Percentiles rank a stretch among this genome's conserved stretches.
Conservation (phyloP, 192 early-diverging fungal genomes). For the Entomortierella lignicola region DNA sequence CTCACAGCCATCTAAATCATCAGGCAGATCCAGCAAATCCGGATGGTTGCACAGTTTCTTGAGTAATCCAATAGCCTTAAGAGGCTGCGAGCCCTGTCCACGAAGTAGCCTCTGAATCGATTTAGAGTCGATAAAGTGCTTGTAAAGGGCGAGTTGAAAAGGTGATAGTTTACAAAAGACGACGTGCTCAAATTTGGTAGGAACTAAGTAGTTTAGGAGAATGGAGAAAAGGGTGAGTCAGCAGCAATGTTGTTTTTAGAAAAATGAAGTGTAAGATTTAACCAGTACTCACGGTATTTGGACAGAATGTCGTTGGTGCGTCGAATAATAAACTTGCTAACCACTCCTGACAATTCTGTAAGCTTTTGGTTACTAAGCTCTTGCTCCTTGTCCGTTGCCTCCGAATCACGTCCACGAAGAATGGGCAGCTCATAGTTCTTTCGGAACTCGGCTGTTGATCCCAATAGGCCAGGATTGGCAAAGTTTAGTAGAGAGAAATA, state of each 20-base stretch:
- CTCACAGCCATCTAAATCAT: slow-evolving; percentile 70
- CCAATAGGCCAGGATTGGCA: slow-evolving; percentile 92
- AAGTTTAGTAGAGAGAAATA: slow-evolving; percentile 97
- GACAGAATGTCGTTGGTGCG: slow-evolving; percentile 95
- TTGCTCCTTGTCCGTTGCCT: slow-evolving; percentile 85
- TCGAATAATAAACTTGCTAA: slow-evolving; percentile 96
- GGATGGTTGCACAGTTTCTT: slow-evolving; percentile 99
- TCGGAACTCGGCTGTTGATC: slow-evolving; percentile 89
- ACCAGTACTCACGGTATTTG: slow-evolving; percentile 86
- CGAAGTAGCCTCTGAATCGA: slow-evolving; percentile 78
- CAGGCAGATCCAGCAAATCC: slow-evolving; percentile 78
- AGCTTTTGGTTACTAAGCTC: slow-evolving; percentile 86
- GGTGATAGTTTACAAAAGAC: slow-evolving; percentile 91
- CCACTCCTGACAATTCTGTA: slow-evolving; percentile 83
- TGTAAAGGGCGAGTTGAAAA: slow-evolving; percentile 86
- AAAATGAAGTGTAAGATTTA: neutral
- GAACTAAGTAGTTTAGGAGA: slow-evolving; percentile 68
- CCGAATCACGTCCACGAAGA: slow-evolving; percentile 89
- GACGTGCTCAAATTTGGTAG: slow-evolving; percentile 97
- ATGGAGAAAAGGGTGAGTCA: neutral
- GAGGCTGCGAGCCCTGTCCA: slow-evolving; percentile 83
- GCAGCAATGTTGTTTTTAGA: neutral
- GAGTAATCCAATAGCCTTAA: slow-evolving; percentile 89
- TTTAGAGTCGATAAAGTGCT: slow-evolving; percentile 76
- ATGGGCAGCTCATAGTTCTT: slow-evolving; percentile 96